These are phyloP conservation scores for Phaeosphaeriaceae sp. DNA, from an alignment of 2,329 filamentous ascomycete genomes.

Conservation along the genomic window DNA sequence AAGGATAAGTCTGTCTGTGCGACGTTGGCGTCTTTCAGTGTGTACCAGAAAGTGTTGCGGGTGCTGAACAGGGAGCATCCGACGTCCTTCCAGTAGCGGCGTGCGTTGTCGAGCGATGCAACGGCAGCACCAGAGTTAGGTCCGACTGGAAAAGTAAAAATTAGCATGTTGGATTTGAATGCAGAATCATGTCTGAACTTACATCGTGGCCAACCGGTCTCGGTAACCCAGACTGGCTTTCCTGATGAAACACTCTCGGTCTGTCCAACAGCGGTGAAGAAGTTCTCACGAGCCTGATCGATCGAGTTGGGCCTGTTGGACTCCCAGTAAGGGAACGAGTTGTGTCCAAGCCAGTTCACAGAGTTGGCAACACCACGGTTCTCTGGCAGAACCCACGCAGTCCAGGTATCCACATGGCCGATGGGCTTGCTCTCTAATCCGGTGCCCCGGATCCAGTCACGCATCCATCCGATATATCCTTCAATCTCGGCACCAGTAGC, in stretches of 20 bases:
- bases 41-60: slow-evolving; percentile 41
- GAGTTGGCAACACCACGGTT: slow-evolving; percentile 72
- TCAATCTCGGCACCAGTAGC: slow-evolving; percentile 66
- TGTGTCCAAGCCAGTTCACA: slow-evolving; percentile 80
- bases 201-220: slow-evolving; percentile 76
- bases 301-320: slow-evolving; percentile 63
- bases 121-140: slow-evolving; percentile 30
- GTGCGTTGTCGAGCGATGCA: slow-evolving; percentile 32
- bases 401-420: slow-evolving; percentile 91
- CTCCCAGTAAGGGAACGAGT: slow-evolving; percentile 88
- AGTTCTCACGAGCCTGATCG: slow-evolving; percentile 67
- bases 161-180: background rate
- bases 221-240: slow-evolving; percentile 83
- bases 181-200: background rate
- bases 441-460: slow-evolving; percentile 67
- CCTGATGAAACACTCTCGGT: slow-evolving; percentile 65
- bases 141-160: slow-evolving; percentile 14
- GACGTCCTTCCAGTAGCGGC: slow-evolving; percentile 36
- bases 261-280: slow-evolving; percentile 67
- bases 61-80: slow-evolving; percentile 37
- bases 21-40: slow-evolving; percentile 52
- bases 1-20: slow-evolving; percentile 52
- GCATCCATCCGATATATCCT: slow-evolving; percentile 72
- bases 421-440: slow-evolving; percentile 64
- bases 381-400: slow-evolving; percentile 67